Evolutionary conservation across 331 rosid genomes (phyloP).

Genomic region (Prunus yedoensis): DNA sequence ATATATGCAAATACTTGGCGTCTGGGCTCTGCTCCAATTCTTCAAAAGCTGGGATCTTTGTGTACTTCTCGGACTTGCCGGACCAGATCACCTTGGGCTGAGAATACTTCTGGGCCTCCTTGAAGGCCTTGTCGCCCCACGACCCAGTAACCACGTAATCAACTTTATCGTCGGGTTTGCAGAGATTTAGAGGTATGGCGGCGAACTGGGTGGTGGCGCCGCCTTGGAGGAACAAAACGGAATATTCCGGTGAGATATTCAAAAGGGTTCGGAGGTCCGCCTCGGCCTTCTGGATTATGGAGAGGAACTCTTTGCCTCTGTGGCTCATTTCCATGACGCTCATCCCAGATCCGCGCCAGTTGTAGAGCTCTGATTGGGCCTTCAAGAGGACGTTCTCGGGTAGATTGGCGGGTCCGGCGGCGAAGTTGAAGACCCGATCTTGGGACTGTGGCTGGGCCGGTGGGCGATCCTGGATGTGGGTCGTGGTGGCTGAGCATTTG

Average conservation of each 20-base stretch:
- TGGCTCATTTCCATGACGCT: conserved; percentile 99
- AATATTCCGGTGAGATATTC: conserved; percentile 59
- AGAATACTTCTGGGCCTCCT: conserved; percentile 81
- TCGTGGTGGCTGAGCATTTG: conserved; percentile 48
- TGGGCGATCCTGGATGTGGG: conserved; percentile 41
- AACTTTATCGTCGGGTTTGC: conserved; percentile 44
- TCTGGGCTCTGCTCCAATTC: conserved; percentile 52
- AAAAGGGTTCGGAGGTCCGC: conserved; percentile 82
- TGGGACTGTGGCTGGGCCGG: conserved; percentile 32
- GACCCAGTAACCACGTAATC: conserved; percentile 86
- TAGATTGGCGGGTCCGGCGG: conserved; percentile 86
- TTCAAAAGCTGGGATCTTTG: conserved; percentile 66
- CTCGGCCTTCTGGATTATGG: conserved; percentile 90
- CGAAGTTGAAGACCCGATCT: conserved; percentile 87
- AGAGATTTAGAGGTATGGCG: conserved; percentile 74
- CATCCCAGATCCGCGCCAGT: conserved; percentile 97
- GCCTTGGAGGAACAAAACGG: conserved; percentile 86
- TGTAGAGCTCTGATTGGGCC: conserved; percentile 86
- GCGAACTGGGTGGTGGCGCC: conserved; percentile 98
- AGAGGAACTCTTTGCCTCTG: conserved; percentile 79
- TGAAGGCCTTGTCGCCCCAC: conserved; percentile 87
- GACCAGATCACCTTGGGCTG: conserved; percentile 82
- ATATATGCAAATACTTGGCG: conserved; percentile 75
- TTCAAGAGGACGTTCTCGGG: conserved; percentile 71
- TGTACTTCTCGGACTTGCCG: conserved; percentile 82